These are phyloP conservation scores for Linum trigynum DNA, from an alignment of 345 rosid species.

Conservation along the genomic window DNA sequence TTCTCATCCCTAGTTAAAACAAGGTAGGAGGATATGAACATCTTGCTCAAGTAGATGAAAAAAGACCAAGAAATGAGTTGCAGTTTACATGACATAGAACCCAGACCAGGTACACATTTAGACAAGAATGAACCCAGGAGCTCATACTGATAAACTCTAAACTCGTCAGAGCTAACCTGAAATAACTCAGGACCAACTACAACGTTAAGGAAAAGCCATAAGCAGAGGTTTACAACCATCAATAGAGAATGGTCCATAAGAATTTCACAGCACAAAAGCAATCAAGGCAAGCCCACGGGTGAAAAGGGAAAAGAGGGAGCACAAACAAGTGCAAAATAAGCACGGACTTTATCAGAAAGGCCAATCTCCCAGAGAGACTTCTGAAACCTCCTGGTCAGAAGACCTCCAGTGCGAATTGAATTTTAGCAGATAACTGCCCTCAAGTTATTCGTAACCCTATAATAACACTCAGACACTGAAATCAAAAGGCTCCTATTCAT, in stretches of 20 bases:
- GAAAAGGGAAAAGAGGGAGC: neutral
- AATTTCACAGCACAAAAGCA: neutral
- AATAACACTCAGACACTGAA: neutral
- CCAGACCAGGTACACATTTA: neutral
- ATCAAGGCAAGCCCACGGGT: neutral
- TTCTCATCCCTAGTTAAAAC: conserved; percentile 31
- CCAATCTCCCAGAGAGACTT: neutral
- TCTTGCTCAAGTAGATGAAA: conserved; percentile 9
- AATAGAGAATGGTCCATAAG: neutral
- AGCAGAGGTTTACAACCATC: neutral
- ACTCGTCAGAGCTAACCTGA: neutral
- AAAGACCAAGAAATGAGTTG: neutral
- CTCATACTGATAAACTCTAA: neutral
- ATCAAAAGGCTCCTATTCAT: neutral
- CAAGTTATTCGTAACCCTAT: neutral
- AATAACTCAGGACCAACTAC: neutral
- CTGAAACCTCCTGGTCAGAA: neutral
- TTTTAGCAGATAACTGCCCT: neutral
- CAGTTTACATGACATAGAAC: neutral
- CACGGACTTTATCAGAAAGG: neutral
- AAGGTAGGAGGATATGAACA: conserved; percentile 10
- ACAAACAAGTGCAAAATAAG: neutral
- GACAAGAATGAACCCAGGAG: neutral
- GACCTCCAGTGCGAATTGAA: neutral
- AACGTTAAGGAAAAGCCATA: neutral